Evolutionary conservation across 306 rosid species (phyloP).

Genomic region (Astragalus membranaceus): DNA sequence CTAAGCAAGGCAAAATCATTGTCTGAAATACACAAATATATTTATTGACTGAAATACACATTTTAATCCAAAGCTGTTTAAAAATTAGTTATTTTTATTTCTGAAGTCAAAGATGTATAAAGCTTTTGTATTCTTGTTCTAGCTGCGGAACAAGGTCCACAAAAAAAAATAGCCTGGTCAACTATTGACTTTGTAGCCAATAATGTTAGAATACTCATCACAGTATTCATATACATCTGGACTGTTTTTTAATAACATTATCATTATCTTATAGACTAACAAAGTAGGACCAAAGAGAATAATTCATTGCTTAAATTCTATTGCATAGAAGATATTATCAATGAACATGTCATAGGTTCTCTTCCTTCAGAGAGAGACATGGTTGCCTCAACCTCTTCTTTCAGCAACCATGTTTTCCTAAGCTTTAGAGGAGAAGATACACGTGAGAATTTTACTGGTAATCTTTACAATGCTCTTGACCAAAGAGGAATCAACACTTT

Average conservation of each 20-base stretch:
- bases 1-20: no score
- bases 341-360: not conserved
- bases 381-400: not conserved
- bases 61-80: not conserved
- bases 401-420: conserved; percentile 30
- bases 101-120: not conserved
- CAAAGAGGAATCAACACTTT: conserved; percentile 31
- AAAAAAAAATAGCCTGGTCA: not conserved
- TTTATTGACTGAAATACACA: not conserved
- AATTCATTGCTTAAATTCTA: not conserved
- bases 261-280: not conserved
- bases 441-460: conserved; percentile 13
- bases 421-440: conserved; percentile 23
- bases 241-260: not conserved
- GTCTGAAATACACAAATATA: no score
- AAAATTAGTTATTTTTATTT: not conserved
- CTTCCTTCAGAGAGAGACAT: not conserved
- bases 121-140: not conserved
- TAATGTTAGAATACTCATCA: not conserved
- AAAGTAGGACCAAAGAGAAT: not conserved
- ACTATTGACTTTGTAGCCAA: conserved; percentile 5
- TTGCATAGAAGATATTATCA: not conserved
- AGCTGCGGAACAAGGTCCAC: not conserved
- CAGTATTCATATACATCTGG: not conserved
- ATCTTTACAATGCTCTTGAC: conserved; percentile 26